Evolutionary conservation across 2,329 filamentous ascomycete species (phyloP), one percentile per base, ranked within the genome.

Genomic region (Aspergillus sp.): DNA sequence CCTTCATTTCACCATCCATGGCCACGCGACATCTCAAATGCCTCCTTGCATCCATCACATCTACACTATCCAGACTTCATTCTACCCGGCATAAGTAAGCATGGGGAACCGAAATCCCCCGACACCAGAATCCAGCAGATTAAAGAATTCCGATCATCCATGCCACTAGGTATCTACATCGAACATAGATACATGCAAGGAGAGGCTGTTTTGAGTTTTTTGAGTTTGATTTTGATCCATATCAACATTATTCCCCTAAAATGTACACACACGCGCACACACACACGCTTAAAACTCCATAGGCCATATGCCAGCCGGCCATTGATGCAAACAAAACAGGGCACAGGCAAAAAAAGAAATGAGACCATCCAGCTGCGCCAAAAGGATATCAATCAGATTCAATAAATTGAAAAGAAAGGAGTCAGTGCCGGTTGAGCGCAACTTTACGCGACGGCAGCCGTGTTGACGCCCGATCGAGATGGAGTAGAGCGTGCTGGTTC

Each of bases 401-500:
- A 38, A 33, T 12, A 43, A 33, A 38, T 30, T 12, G 39, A 40
- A 27, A 48, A 36, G 32, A 33, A 44, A 44, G 26, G 7, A 56
- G 41, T 33, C 27, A 46, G 19, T 19, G 19, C 19, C 19, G 19
- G 19, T 19, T 19, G 34, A 37, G 38, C 43, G 47, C 35, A 9
- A 35, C 8, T 35, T 54, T 43, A 66, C 30, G 55, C 62, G 39
- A 60, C 57, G 6, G 61, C 55, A 19, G 62, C 43, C 12, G 60
- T 50, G 47, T 60, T 62, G 46, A 52, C 43, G 37, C 57, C 55
- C 9, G 60, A 53, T 29, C 57, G 53, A 38, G 52, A 50, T 27
- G 27, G 46, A 26, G 52, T 44, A 27, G 60, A 49, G 26, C 61
- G 57, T 37, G 53, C 43, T 27, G 60, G 65, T 33, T 70, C 66